Evolutionary conservation across 2,329 filamentous ascomycete species (phyloP).

Genomic region (Rutstroemia sp.): DNA sequence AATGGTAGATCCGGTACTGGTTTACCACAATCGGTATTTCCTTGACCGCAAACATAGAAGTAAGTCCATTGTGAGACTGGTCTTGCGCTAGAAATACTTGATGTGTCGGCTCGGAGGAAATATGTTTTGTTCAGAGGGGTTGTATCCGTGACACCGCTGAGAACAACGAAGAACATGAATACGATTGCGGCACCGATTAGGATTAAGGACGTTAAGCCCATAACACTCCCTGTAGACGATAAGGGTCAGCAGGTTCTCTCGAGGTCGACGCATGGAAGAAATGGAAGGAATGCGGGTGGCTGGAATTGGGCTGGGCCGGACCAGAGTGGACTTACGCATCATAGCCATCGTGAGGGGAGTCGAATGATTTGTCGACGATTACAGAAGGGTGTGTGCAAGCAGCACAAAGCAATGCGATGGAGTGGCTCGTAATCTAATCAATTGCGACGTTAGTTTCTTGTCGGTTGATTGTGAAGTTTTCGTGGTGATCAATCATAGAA

Average conservation of each 20-base stretch:
- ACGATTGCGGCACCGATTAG: conserved; percentile 54
- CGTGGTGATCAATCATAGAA: no score
- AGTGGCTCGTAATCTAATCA: no score
- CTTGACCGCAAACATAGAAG: conserved; percentile 70
- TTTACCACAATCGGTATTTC: conserved; percentile 56
- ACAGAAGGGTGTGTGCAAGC: no score
- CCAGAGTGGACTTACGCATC: no score
- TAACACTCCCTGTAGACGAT: conserved; percentile 39
- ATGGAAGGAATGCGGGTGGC: no score
- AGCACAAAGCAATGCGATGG: no score
- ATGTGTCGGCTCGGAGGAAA: conserved; percentile 76
- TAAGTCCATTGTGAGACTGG: conserved; percentile 77
- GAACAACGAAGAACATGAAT: conserved; percentile 57
- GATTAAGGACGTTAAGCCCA: conserved; percentile 51
- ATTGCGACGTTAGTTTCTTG: no score
- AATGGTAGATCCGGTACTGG: conserved; percentile 58
- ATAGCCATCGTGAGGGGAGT: no score
- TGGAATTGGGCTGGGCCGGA: no score
- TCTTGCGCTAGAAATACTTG: conserved; percentile 60
- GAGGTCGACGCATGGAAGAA: no score
- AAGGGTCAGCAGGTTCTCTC: background rate
- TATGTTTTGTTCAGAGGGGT: conserved; percentile 67
- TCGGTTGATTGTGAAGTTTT: no score
- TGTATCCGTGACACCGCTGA: conserved; percentile 49
- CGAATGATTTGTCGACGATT: no score